Evolutionary conservation across 2,329 filamentous ascomycete species (phyloP).

Genomic region (Xylariaceae sp.): DNA sequence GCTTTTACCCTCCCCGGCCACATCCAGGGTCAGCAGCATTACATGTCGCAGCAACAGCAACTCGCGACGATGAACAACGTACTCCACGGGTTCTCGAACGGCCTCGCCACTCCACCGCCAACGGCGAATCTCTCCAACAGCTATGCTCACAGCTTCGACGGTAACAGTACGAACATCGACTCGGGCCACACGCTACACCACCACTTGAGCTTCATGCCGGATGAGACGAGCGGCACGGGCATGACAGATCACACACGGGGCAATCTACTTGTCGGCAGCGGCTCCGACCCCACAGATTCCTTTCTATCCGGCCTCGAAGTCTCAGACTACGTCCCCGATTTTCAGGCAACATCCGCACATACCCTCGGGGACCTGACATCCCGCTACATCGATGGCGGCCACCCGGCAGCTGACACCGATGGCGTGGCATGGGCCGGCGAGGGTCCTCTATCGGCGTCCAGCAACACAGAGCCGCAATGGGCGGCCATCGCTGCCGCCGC

Average conservation of each 20-base stretch:
- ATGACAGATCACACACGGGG: constrained; percentile 36
- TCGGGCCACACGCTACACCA: constrained; percentile 35
- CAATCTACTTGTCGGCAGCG: constrained; percentile 17
- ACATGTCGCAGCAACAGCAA: constrained; percentile 25
- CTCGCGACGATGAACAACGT: constrained; percentile 42
- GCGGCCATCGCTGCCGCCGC: constrained; percentile 24
- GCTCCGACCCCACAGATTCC: constrained; percentile 29
- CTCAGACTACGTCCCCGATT: constrained; percentile 25
- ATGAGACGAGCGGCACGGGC: constrained; percentile 40
- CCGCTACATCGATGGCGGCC: constrained; percentile 16
- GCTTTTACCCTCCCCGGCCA: constrained; percentile 30
- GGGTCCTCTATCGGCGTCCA: constrained; percentile 1
- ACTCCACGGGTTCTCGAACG: constrained; percentile 56
- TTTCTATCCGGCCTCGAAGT: constrained; percentile 41
- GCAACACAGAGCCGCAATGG: constrained; percentile 31
- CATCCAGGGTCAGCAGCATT: constrained; percentile 27
- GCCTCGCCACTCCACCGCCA: constrained; percentile 63
- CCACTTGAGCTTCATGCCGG: constrained; percentile 47
- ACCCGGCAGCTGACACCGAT: neutral
- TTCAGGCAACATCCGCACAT: constrained; percentile 9
- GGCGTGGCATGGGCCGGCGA: constrained; percentile 33
- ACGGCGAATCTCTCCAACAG: constrained; percentile 57
- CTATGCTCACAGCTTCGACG: constrained; percentile 51
- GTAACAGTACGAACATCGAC: constrained; percentile 30
- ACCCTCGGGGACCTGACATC: constrained; percentile 21